Base-by-base conservation (phyloP, 371 early-diverging fungal genomes). In the Apophysomyces trapeziformis region DNA sequence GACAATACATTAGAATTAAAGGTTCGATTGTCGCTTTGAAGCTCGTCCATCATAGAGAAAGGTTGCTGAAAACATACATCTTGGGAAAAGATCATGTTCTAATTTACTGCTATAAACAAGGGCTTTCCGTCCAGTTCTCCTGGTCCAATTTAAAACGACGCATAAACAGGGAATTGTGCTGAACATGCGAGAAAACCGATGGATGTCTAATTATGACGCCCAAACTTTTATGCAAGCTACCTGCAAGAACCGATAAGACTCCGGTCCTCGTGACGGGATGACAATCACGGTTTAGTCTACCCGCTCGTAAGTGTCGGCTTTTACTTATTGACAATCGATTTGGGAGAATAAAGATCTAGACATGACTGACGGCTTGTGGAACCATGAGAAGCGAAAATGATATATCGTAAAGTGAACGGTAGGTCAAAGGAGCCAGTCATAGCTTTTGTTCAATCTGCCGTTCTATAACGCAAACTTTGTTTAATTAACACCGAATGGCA, bases 81-180 rank as follows among this genome's bases (percentile, higher is more conserved):
- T 26, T 26, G 11, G 75, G 72, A 12, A 67, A 1, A 63, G 60
- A 68, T 61, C 16, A 43, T 36, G 47, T 46, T 61, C 35, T 36
- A 37, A n/a, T 61, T 45, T 32, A 50, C 36, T 61, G 62, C 0
- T 45, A 35, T 26, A 35, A 7, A 7, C n/a, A 21, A 8, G 5
- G 9, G 6, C 21, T 50, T 50, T 50, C 21, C 21, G 9, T 21
- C 9, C 21, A 9, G 5, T 18, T 18, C 21, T 21, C 9, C 54
- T 11, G 21, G 54, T 1, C 21, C 21, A 50, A 50, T 50, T 50
- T 50, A 50, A 50, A 50, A 50, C 21, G n/a, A 26, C 32, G 32
- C 2, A 26, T 26, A 26, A 26, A 26, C 1, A 2, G 32, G 32
- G 32, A 26, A 26, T 26, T 26, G 32, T 26, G 32, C 2, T 26